Percentiles rank a stretch among this genome's conserved stretches.
Evolutionary conservation across 805 yeast species (phyloP).

Genomic region (Nakazawaea populi): DNA sequence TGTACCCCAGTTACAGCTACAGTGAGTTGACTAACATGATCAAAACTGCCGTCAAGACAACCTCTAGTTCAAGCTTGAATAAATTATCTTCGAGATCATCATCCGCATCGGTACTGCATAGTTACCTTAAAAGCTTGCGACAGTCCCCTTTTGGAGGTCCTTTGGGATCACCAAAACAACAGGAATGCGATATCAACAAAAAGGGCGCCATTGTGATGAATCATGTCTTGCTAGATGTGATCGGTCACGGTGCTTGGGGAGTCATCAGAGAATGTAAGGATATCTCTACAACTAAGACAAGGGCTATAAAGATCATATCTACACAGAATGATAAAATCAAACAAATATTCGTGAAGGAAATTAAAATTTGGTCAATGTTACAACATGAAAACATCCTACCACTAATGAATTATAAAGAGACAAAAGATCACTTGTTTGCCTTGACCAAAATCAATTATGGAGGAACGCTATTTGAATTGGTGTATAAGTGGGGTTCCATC

Average conservation of each 20-base stretch:
- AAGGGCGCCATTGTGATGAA: constrained; percentile 64
- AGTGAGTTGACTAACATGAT: constrained; percentile 24
- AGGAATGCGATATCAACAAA: constrained; percentile 43
- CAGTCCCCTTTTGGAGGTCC: neutral
- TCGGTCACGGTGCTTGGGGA: constrained; percentile 92
- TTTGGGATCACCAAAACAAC: constrained; percentile 6
- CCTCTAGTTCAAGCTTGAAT: neutral
- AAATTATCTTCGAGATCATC: constrained; percentile 3
- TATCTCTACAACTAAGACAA: constrained; percentile 10
- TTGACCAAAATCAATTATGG: constrained; percentile 62
- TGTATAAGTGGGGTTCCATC: constrained; percentile 56
- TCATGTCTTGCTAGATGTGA: constrained; percentile 58
- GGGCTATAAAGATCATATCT: constrained; percentile 25
- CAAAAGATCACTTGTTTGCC: constrained; percentile 56
- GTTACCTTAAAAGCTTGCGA: constrained; percentile 27
- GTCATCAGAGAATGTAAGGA: constrained; percentile 63
- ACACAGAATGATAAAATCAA: constrained; percentile 39
- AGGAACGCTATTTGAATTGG: constrained; percentile 79
- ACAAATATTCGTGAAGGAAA: constrained; percentile 62
- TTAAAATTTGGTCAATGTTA: constrained; percentile 66
- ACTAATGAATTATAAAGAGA: constrained; percentile 54
- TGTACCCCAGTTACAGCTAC: constrained; percentile 30
- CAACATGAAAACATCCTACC: constrained; percentile 63
- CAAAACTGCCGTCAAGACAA: constrained; percentile 5
- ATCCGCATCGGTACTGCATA: constrained; percentile 10